Evolutionary conservation across 2,329 filamentous ascomycete genomes (phyloP).

Genomic region (Davidsoniella eucalypti): DNA sequence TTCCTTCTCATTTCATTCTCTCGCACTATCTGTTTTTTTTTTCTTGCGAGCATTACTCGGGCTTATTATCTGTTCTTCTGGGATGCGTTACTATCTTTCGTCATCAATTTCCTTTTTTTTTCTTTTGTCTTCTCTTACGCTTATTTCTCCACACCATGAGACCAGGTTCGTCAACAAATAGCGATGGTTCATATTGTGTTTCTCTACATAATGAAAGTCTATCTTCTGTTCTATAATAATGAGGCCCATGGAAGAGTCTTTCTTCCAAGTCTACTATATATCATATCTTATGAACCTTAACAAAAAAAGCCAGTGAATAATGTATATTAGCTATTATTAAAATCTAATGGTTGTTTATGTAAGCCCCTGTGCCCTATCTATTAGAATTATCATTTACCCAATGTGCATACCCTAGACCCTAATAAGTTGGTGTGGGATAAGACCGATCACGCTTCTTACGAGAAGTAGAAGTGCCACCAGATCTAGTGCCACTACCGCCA

Average conservation of each 20-base stretch:
- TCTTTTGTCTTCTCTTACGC: slow-evolving; percentile 15
- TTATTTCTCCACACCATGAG: slow-evolving; percentile 18
- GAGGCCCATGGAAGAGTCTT: too few relatives aligned
- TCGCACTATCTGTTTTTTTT: slow-evolving; percentile 1
- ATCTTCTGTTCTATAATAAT: too few relatives aligned
- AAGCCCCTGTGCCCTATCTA: too few relatives aligned
- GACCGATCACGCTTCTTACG: slow-evolving; percentile 43
- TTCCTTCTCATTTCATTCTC: slow-evolving; percentile 5
- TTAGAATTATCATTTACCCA: too few relatives aligned
- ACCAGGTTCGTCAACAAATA: not conserved
- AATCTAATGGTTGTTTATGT: too few relatives aligned
- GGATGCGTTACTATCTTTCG: not conserved
- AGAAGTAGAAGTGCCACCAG: slow-evolving; percentile 36
- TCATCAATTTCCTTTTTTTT: slow-evolving; percentile 4
- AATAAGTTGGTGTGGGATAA: slow-evolving; percentile 45
- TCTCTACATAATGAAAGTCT: too few relatives aligned
- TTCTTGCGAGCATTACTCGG: slow-evolving; percentile 4
- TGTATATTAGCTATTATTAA: too few relatives aligned
- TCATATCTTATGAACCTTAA: not conserved
- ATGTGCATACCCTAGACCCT: slow-evolving; percentile 6
- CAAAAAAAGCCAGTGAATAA: too few relatives aligned
- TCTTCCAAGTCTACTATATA: not conserved
- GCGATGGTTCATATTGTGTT: not conserved
- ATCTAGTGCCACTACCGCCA: slow-evolving; percentile 28
- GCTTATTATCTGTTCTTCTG: slow-evolving; percentile 7